Base-by-base conservation (phyloP, 140 eudicot genomes). In the Cichorium intybus region DNA sequence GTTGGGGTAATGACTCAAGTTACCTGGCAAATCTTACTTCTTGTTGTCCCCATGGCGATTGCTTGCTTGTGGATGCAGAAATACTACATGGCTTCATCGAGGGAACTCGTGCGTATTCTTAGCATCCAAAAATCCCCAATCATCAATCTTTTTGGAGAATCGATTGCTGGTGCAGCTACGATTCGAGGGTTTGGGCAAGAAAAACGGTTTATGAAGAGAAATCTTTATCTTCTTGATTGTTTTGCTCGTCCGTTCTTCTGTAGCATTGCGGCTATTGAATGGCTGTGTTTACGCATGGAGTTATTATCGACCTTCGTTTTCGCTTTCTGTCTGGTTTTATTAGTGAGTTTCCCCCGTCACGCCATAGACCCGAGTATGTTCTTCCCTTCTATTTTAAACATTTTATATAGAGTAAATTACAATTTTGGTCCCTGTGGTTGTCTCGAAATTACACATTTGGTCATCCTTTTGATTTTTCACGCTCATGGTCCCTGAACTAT, bases 51-150 rank as follows among this genome's bases (percentile, higher is more conserved):
- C 33, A 91, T 91, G 98, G 95, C 96, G 27, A 79, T 91, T 64
- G 86, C 91, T 63, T 91, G 98, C 73, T 72, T 91, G 78, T 91
- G 98, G 98, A 85, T 91, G 98, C 87, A 93, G 99, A 93, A 86
- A 81, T 93, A 93, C 87, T 93, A 88, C 76, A 85, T 93, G 97
- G 99, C 99, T 37, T 88, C 97, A 61, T 88, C 99, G 22, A 80
- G 99, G 66, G 99, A 93, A 77, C 70, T 93, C 56, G 97, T 88
- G 24, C 95, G 99, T 37, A 83, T 88, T 57, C 95, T 88, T 28
- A 83, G 97, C 88, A 93, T 93, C 78, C 97, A 88, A 62, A 93
- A 93, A 75, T 88, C 99, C 59, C 99, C 99, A 54, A 80, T 93
- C 48, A 93, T 93, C 43, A 82, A 93, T 75, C 97, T 85, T 37